Conservation (phyloP, 1,284 basidiomycete genomes). For the Psilocybe mexicana region DNA sequence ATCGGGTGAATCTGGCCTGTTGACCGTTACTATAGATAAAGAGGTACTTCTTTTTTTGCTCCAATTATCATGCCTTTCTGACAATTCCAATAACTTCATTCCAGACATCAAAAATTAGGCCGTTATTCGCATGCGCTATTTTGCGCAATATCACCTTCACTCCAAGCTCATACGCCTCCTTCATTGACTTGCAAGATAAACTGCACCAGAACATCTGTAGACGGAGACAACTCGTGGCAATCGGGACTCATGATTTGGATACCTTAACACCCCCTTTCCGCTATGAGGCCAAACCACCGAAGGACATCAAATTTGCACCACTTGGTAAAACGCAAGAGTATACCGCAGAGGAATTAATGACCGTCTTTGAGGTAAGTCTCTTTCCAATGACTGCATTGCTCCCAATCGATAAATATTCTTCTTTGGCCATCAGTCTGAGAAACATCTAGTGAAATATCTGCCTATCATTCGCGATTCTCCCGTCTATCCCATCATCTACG, state of each 20-base stretch:
- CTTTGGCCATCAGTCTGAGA: conserved; percentile 67
- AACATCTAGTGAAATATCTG: conserved; percentile 88
- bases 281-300: conserved; percentile 89
- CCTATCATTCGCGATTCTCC: conserved; percentile 94
- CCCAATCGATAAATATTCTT: not conserved
- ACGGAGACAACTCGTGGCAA: conserved; percentile 88
- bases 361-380: conserved; percentile 77
- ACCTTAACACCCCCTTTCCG: conserved; percentile 86
- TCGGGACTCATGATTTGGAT: conserved; percentile 97
- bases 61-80: not conserved
- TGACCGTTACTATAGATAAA: conserved; percentile 69
- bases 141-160: conserved; percentile 91
- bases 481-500: conserved; percentile 98
- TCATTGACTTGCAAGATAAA: conserved; percentile 99
- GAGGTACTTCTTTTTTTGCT: conserved; percentile 50
- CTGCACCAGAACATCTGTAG: conserved; percentile 96
- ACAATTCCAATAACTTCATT: not conserved
- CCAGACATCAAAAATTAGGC: conserved; percentile 82
- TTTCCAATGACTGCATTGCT: not conserved
- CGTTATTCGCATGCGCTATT: conserved; percentile 89
- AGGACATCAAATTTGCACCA: conserved; percentile 89
- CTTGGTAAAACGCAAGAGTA: conserved; percentile 77
- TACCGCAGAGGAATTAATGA: conserved; percentile 86
- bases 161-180: conserved; percentile 88
- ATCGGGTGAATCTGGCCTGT: conserved; percentile 62